A percentile compares a stretch with the other conserved stretches of the same genome.
These are phyloP conservation scores for Syzygium syzygioides DNA, from an alignment of 441 rosid genomes.

Conservation along the genomic window DNA sequence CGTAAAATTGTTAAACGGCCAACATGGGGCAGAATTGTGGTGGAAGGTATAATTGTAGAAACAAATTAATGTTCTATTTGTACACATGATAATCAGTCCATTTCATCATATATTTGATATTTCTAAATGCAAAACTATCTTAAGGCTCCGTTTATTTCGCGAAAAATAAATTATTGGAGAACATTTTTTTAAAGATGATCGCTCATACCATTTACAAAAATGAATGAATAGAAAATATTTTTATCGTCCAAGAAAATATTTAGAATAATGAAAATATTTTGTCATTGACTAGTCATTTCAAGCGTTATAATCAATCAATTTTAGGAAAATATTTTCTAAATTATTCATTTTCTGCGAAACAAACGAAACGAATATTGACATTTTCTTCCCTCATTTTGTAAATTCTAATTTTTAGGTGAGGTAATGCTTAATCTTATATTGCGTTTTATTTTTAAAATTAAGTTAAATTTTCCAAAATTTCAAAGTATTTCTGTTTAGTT, in stretches of 20 bases:
- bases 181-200: too few species aligned
- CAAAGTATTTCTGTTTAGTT: background rate
- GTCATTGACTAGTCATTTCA: too few species aligned
- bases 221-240: too few species aligned
- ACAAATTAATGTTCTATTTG: background rate
- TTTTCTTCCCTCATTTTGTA: background rate
- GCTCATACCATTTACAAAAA: too few species aligned
- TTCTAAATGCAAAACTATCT: background rate
- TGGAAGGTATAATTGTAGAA: background rate
- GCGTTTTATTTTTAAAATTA: background rate
- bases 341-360: too few species aligned
- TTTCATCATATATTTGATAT: background rate
- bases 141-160: too few species aligned
- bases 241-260: too few species aligned
- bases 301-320: too few species aligned
- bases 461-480: background rate
- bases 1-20: background rate
- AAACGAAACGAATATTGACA: background rate
- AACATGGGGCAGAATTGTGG: background rate
- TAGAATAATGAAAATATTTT: too few species aligned
- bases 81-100: background rate
- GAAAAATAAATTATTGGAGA: too few species aligned
- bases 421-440: background rate
- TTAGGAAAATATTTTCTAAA: too few species aligned
- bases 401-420: background rate